These are phyloP conservation scores for Yamadazyma atmosphaerica DNA, from an alignment of 1,139 yeast species.

Conservation along the genomic window DNA sequence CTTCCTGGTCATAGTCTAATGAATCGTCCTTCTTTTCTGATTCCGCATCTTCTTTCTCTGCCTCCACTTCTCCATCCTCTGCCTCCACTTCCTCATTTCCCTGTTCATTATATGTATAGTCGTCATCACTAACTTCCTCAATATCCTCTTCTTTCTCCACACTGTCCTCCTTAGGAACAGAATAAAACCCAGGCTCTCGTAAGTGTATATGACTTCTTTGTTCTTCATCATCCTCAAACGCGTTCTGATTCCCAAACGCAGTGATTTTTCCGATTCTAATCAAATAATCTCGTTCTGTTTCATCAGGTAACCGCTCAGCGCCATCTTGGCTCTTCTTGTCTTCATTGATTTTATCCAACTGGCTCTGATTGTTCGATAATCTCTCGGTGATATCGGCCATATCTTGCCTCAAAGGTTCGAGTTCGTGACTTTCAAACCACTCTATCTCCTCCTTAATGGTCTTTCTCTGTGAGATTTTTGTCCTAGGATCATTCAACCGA, in stretches of 20 bases:
- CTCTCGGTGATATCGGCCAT: constrained; percentile 64
- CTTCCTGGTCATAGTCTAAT: constrained; percentile 14
- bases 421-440: constrained; percentile 51
- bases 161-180: constrained; percentile 10
- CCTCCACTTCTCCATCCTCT: constrained; percentile 18
- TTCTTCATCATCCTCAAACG: constrained; percentile 39
- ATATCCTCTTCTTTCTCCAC: constrained; percentile 1
- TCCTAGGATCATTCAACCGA: constrained; percentile 51
- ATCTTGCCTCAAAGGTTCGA: constrained; percentile 57
- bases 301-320: constrained; percentile 55
- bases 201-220: constrained; percentile 34
- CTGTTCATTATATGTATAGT: constrained; percentile 10
- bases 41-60: constrained; percentile 16
- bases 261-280: constrained; percentile 91
- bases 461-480: constrained; percentile 67
- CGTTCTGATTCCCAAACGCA: constrained; percentile 78
- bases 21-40: constrained; percentile 15
- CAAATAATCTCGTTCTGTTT: constrained; percentile 74
- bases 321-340: constrained; percentile 11
- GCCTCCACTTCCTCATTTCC: constrained; percentile 17
- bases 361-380: constrained; percentile 33
- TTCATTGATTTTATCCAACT: constrained; percentile 17
- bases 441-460: constrained; percentile 55
- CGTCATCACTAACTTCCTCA: constrained; percentile 3
- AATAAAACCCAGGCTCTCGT: constrained; percentile 26